These are phyloP conservation scores for Neonectria punicea DNA, from an alignment of 2,329 filamentous ascomycete species.

Conservation along the genomic window DNA sequence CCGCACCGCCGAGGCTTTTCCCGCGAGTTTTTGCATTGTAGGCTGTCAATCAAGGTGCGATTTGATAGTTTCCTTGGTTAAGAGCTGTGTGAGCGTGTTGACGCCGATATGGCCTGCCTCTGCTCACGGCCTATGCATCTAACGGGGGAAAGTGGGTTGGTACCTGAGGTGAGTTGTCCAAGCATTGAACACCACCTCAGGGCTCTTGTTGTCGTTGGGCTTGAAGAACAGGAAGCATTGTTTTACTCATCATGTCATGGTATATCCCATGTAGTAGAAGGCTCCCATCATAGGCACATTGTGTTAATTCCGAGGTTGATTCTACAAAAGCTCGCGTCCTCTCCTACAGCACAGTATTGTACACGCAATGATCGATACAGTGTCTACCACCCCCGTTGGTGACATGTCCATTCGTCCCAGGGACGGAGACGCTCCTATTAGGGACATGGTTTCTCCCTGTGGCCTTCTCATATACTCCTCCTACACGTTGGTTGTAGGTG, in stretches of 20 bases:
- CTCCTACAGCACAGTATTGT: constrained; percentile 36
- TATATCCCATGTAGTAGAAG: not conserved
- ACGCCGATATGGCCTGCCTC: not conserved
- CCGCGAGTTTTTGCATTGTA: constrained; percentile 7
- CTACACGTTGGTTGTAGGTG: constrained; percentile 36
- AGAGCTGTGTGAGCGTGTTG: constrained; percentile 7
- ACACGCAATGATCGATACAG: constrained; percentile 37
- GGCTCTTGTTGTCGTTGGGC: not conserved
- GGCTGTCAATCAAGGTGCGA: not conserved
- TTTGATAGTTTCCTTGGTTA: not conserved
- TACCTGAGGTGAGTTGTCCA: not conserved
- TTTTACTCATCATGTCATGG: not conserved
- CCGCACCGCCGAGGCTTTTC: constrained; percentile 1
- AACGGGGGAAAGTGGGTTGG: constrained; percentile 29
- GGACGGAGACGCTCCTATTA: not conserved
- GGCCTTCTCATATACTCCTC: not conserved
- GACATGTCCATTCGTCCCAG: not conserved
- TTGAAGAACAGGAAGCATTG: too few relatives aligned
- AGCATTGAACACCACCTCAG: not conserved
- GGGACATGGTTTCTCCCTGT: not conserved
- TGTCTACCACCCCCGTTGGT: not conserved
- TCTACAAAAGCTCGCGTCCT: constrained; percentile 37
- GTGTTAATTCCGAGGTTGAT: constrained; percentile 17
- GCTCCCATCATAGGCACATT: not conserved
- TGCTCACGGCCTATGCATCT: constrained; percentile 31